These are phyloP conservation scores for Pyrenochaeta sp. DNA, from an alignment of 2,329 filamentous ascomycete species.

Conservation along the genomic window DNA sequence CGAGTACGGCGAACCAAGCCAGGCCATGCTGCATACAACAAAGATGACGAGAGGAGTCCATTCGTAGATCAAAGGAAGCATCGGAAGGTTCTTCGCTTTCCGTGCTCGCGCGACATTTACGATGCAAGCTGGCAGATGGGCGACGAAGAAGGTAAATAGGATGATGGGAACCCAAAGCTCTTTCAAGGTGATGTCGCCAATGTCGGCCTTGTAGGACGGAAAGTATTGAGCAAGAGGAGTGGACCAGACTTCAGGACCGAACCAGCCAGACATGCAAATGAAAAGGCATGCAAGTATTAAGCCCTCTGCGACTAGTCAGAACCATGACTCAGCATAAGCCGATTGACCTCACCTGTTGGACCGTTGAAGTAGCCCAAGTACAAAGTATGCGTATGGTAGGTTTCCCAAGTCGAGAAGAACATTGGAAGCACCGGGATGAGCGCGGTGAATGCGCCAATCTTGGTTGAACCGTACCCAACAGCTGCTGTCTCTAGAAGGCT, in stretches of 20 bases:
- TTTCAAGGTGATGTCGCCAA: conserved; percentile 79
- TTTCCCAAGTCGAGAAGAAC: conserved; percentile 99
- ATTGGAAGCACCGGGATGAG: conserved; percentile 91
- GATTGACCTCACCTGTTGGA: conserved; percentile 66
- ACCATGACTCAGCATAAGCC: neutral
- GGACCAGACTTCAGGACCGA: conserved; percentile 87
- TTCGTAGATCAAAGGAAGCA: conserved; percentile 86
- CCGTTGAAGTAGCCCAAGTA: conserved; percentile 98
- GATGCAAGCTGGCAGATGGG: conserved; percentile 88
- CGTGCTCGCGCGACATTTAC: conserved; percentile 83
- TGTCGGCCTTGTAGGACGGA: conserved; percentile 52
- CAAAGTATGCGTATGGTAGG: conserved; percentile 96
- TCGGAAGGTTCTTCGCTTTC: conserved; percentile 72
- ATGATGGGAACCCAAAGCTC: conserved; percentile 82
- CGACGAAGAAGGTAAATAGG: conserved; percentile 55
- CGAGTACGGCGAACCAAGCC: conserved; percentile 91
- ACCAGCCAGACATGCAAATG: conserved; percentile 87
- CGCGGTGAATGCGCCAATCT: conserved; percentile 88
- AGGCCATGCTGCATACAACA: conserved; percentile 75
- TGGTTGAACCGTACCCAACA: conserved; percentile 86
- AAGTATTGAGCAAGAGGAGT: conserved; percentile 69
- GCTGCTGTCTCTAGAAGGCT: conserved; percentile 90
- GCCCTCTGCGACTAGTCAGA: conserved; percentile 66
- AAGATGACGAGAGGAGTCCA: conserved; percentile 92
- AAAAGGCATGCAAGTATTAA: conserved; percentile 85